These are phyloP conservation scores for Mallotus nudiflorus DNA, from an alignment of 345 rosid genomes.

Conservation along the genomic window DNA sequence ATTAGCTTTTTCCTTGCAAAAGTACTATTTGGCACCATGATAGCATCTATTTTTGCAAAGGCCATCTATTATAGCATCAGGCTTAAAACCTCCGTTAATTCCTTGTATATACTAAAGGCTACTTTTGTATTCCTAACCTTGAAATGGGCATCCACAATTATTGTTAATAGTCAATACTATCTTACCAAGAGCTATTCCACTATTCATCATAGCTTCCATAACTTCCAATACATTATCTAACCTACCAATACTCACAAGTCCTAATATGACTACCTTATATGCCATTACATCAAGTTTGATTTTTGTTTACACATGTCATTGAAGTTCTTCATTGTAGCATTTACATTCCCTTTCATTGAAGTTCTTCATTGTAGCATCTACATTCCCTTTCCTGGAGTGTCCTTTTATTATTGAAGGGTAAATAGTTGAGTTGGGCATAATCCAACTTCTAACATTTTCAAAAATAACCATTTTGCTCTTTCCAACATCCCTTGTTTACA, in stretches of 20 bases:
- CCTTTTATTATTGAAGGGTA: slow-evolving; percentile 41
- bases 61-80: slow-evolving; percentile 48
- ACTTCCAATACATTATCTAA: slow-evolving; percentile 28
- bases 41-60: slow-evolving; percentile 38
- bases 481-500: slow-evolving; percentile 39
- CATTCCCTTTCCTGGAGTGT: slow-evolving; percentile 34
- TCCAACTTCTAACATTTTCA: slow-evolving; percentile 28
- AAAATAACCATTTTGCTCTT: slow-evolving; percentile 35
- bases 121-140: slow-evolving; percentile 36
- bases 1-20: slow-evolving; percentile 43
- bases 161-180: slow-evolving; percentile 42
- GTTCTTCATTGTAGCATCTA: slow-evolving; percentile 36
- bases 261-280: slow-evolving; percentile 38
- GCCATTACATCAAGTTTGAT: slow-evolving; percentile 36
- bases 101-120: slow-evolving; percentile 27
- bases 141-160: slow-evolving; percentile 41
- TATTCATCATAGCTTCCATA: slow-evolving; percentile 32
- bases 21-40: slow-evolving; percentile 40
- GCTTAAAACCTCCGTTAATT: slow-evolving; percentile 39
- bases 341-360: slow-evolving; percentile 31
- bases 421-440: slow-evolving; percentile 31
- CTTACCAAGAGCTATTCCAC: slow-evolving; percentile 38
- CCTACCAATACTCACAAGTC: slow-evolving; percentile 39
- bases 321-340: slow-evolving; percentile 37
- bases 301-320: slow-evolving; percentile 37